Percentiles rank a stretch among this genome's conserved stretches.
Evolutionary conservation across 2,329 filamentous ascomycete species (phyloP).

Genomic region (Colletotrichum gigasporum): DNA sequence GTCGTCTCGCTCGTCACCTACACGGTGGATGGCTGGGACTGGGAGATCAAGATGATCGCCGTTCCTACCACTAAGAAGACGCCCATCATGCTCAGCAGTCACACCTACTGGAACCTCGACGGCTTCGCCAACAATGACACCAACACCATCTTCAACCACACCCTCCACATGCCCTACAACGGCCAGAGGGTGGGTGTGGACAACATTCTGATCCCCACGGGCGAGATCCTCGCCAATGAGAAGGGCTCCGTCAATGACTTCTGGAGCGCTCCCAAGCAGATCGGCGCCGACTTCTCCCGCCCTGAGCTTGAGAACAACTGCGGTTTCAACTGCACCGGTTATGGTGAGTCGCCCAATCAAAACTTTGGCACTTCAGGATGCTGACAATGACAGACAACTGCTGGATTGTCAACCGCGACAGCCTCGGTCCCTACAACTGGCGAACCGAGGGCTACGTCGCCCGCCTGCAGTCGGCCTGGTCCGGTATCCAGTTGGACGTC

Average conservation of each 20-base stretch:
- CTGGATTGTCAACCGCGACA: conserved; percentile 72
- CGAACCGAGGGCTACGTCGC: conserved; percentile 67
- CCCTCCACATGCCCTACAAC: conserved; percentile 76
- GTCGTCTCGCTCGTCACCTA: conserved; percentile 81
- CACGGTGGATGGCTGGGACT: conserved; percentile 71
- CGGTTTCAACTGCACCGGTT: conserved; percentile 83
- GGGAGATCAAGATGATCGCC: conserved; percentile 79
- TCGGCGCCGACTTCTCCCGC: conserved; percentile 75
- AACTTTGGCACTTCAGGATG: neutral
- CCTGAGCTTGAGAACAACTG: conserved; percentile 77
- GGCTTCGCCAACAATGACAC: conserved; percentile 80
- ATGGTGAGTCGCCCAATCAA: conserved; percentile 72
- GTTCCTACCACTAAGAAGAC: conserved; percentile 78
- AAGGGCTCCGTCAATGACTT: conserved; percentile 79
- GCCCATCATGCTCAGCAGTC: conserved; percentile 80
- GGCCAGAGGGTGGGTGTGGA: conserved; percentile 76
- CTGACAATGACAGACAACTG: conserved; percentile 63
- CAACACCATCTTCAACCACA: conserved; percentile 73
- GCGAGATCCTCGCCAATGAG: conserved; percentile 76
- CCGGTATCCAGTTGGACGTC: conserved; percentile 85
- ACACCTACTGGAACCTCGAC: conserved; percentile 87
- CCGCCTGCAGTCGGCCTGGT: conserved; percentile 76
- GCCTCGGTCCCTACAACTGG: conserved; percentile 71
- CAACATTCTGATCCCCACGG: conserved; percentile 78
- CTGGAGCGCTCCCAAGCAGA: conserved; percentile 82